Conservation (phyloP, 768 basidiomycete species). For the Pleurotus cornucopiae region DNA sequence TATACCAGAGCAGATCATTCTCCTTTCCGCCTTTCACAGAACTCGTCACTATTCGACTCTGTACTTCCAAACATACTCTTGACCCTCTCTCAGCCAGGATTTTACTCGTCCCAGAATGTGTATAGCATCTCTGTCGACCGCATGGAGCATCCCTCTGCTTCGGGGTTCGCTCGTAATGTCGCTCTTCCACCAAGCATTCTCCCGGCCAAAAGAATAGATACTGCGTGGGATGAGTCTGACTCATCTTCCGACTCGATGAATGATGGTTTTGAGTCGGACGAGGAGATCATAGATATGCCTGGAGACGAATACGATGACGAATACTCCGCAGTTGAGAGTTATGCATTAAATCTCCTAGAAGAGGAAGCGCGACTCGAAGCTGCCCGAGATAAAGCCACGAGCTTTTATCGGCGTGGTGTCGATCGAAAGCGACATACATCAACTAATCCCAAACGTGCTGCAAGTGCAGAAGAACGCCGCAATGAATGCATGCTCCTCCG, state of each 20-base stretch:
- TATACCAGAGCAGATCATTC: not conserved
- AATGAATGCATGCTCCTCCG: slow-evolving; percentile 30
- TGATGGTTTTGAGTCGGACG: no score
- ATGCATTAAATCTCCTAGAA: slow-evolving; percentile 4
- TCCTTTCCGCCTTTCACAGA: not conserved
- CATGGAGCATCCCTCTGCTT: no score
- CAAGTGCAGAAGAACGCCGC: slow-evolving; percentile 13
- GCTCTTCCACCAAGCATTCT: no score
- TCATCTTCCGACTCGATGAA: no score
- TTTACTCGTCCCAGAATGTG: not conserved
- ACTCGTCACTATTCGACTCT: not conserved
- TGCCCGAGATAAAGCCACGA: slow-evolving; percentile 1
- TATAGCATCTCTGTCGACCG: slow-evolving; percentile 13
- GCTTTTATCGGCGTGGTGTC: slow-evolving; percentile 13
- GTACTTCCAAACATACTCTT: not conserved
- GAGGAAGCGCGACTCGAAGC: slow-evolving; percentile 10
- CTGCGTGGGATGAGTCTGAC: no score
- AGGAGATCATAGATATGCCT: no score
- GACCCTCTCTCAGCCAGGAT: not conserved
- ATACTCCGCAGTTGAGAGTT: no score
- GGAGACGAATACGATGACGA: no score
- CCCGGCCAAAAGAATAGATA: no score
- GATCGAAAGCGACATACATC: slow-evolving; percentile 6
- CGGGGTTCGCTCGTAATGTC: no score
- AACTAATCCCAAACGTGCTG: not conserved